Percentiles rank a stretch among this genome's conserved stretches.
These are phyloP conservation scores for Leucoagaricus sp. DNA, from an alignment of 1,284 basidiomycete species.

Conservation along the genomic window DNA sequence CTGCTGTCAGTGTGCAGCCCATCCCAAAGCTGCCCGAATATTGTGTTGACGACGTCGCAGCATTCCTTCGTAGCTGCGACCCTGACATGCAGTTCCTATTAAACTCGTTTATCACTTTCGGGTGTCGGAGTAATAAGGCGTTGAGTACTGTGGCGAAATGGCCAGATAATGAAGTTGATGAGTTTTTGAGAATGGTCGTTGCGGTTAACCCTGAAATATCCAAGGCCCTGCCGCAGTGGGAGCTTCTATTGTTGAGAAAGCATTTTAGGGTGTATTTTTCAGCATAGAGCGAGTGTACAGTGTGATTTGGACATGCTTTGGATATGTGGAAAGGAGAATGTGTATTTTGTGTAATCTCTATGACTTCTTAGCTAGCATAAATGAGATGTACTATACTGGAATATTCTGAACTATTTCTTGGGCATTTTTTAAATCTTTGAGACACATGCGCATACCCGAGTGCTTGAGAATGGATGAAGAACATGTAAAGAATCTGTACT, in stretches of 20 bases:
- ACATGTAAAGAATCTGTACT: too few species aligned
- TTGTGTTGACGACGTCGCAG: background rate
- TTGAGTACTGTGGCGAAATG: background rate
- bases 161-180: background rate
- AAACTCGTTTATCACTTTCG: slow-evolving; percentile 1
- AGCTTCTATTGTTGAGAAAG: background rate
- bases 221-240: background rate
- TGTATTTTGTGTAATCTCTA: too few species aligned
- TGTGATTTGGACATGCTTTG: background rate
- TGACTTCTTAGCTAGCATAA: too few species aligned
- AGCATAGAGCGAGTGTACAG: background rate
- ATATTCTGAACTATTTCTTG: too few species aligned
- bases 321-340: too few species aligned
- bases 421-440: too few species aligned
- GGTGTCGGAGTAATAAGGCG: background rate
- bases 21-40: background rate
- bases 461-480: too few species aligned
- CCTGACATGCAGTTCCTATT: slow-evolving; percentile 5
- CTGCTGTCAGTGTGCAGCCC: background rate
- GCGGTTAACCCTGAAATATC: background rate
- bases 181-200: background rate
- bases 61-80: background rate
- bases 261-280: background rate
- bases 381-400: too few species aligned
- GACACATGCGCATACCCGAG: too few species aligned